Evolutionary conservation across 2,329 filamentous ascomycete genomes (phyloP), one percentile per base, ranked within the genome.

Genomic region (Neofusicoccum ribis): DNA sequence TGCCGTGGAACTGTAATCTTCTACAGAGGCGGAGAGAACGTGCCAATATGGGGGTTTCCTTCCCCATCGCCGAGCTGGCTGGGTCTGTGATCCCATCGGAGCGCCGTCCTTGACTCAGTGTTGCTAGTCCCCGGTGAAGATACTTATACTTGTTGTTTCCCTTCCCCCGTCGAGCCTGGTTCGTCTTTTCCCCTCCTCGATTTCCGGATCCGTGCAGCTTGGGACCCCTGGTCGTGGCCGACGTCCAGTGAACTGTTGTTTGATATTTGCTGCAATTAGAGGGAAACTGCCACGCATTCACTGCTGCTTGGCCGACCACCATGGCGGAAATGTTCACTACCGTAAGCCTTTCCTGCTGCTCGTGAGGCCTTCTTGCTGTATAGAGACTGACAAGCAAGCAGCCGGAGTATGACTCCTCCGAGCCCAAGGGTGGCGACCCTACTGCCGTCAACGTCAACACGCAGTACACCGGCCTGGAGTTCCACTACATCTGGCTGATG

Each of bases 401-500:
- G 76, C 80, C 80, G 8, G 77, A 75, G 60, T 82, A 72, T 68
- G 71, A 82, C 66, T 69, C 75, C 20, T 69, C 76, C 27, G 71
- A 77, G 62, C 84, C 86, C 20, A 81, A 82, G 67, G 86, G 86
- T 41, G 85, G 86, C 63, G 79, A 88, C 69, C 80, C 84, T 2
- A 72, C 82, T 9, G 71, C 79, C 39, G 79, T 84, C 12, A 82
- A 88, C 71, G 82, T 86, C 68, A 86, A 89, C 69, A 75, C 81
- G 11, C 85, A 86, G 70, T 89, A 86, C 72, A 75, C 74, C 27
- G 86, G 86, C 7, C 77, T 83, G 64, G 86, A 89, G 72, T 88
- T 81, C 75, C 83, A 89, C 71, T 88, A 88, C 73, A 81, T 82
- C 44, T 89, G 88, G 71, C 80, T 87, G 54, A 74, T 86, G 63